Evolutionary conservation across 106 monocot species (phyloP).

Genomic region (Acorus calamus): DNA sequence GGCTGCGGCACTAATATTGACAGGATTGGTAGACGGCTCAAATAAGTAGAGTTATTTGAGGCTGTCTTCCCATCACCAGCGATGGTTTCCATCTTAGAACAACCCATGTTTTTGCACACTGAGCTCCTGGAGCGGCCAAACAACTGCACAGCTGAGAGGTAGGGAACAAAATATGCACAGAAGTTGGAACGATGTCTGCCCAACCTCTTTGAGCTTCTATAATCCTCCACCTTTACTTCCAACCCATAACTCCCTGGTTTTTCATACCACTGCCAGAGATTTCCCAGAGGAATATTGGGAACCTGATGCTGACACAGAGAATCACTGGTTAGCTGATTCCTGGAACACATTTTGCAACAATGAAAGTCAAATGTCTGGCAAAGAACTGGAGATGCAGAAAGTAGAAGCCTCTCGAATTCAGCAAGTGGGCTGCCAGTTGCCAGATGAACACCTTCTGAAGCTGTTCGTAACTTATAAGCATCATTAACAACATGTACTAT

Average conservation of each 20-base stretch:
- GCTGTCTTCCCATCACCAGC: constrained; percentile 2
- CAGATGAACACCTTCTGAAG: constrained; percentile 20
- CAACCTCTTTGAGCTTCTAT: constrained; percentile 13
- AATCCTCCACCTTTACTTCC: constrained; percentile 55
- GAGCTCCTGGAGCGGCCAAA: constrained; percentile 19
- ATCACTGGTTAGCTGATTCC: constrained; percentile 7
- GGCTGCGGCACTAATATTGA: constrained; percentile 29
- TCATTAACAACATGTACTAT: constrained; percentile 38
- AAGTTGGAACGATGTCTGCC: constrained; percentile 18
- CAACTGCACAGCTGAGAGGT: constrained; percentile 86
- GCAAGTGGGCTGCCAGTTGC: constrained; percentile 36
- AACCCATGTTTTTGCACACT: neutral
- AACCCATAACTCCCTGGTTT: constrained; percentile 71
- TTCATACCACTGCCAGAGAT: constrained; percentile 90
- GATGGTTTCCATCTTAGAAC: neutral
- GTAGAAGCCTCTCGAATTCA: constrained; percentile 55
- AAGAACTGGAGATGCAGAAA: constrained; percentile 60
- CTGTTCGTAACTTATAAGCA: constrained; percentile 25
- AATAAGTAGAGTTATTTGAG: constrained; percentile 8
- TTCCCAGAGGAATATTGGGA: constrained; percentile 35
- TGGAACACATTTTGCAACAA: constrained; percentile 17
- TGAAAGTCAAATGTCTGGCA: constrained; percentile 5
- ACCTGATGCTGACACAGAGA: constrained; percentile 28
- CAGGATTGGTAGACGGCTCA: constrained; percentile 30
- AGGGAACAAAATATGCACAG: constrained; percentile 80